Base-by-base conservation (phyloP, 495 filamentous ascomycete genomes). In the Bathelium albidoporum region DNA sequence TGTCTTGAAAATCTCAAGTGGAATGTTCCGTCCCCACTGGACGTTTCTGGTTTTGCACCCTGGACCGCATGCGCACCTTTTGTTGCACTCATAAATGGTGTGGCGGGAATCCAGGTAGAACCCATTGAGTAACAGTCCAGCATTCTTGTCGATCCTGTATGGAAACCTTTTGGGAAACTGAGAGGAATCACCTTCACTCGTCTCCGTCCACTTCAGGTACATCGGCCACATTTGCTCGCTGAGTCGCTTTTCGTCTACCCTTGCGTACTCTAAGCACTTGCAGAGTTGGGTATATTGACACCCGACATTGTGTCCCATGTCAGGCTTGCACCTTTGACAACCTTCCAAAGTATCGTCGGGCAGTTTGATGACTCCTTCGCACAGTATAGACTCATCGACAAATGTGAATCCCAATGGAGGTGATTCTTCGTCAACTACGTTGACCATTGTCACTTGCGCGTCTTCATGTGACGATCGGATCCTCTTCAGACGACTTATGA, bases 11-110 rank as follows among this genome's bases (percentile, higher is more conserved):
- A 97, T 90, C 69, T 94, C 82, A 5, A 97, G 73, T 0, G 83
- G 80, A 1, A 97, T 78, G 36, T 80, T 82, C 1, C 94, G 79
- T 0, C 94, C 94, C 32, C 82, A 79, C 68, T 93, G 87, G 0
- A 96, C 90, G 1, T 94, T 86, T 2, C 88, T 78, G 66, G 92
- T 96, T 36, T 86, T 88, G 66, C 94, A 98, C 34, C 77, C 61
- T 0, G 68, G 67, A 0, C 77, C 76, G 67, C 94, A 96, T 22
- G 72, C 76, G 71, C 93, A 98, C 20, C 76, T 79, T 0, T 74
- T 69, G 69, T 89, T 90, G 72, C 94, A 98, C 72, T 98, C 94
- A 69, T 87, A 90, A 52, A 97, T 93, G 14, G 83, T 79, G n/a
- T 80, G 67, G 2, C 80, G 76, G 39, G 77, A 79, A 24, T 80